Evolutionary conservation across 2,329 filamentous ascomycete genomes (phyloP), one percentile per base, ranked within the genome.

Genomic region (Alternaria arbusti): DNA sequence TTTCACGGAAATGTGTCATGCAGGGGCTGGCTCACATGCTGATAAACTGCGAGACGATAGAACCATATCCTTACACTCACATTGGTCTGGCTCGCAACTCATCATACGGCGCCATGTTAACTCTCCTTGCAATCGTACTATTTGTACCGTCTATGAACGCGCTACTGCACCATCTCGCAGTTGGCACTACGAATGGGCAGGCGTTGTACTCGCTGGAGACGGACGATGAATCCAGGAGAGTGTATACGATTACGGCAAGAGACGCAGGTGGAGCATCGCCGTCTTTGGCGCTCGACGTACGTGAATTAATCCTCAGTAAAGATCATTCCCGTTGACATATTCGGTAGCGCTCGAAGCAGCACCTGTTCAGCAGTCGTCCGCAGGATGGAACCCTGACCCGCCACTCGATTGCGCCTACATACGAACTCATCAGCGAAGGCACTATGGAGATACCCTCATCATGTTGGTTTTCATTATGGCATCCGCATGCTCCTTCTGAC

Each of bases 351-450:
- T 63, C 67, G 10, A 69, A 66, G 46, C 54, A 59, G 10, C 66
- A 65, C 13, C 46, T 73, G 5, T 74, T 73, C 55, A 60, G 63
- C 23, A 73, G 68, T 57, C 63, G 64, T 15, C 65, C 70, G n/a
- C 47, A 61, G 6, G 63, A 70, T 57, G 69, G 66, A 47, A 70
- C 58, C 2, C 25, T 74, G 25, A 70, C 70, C 5, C 59, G 65
- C 50, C 71, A 71, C 28, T 57, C 60, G 1, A 60, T 73, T 17
- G 59, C 57, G 25, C 6, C 47, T 6, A 67, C 70, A 23, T 72
- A 68, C 25, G 67, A 69, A 28, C 49, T 74, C n/a, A 57, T 63
- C 8, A 67, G 46, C 15, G 68, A 73, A 45, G 68, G 66, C 40
- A 67, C 61, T 3, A 55, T 68, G n/a, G 61, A 66, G 1, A 64